Evolutionary conservation across 2,329 filamentous ascomycete genomes (phyloP).

Genomic region (Penicillium sp.): DNA sequence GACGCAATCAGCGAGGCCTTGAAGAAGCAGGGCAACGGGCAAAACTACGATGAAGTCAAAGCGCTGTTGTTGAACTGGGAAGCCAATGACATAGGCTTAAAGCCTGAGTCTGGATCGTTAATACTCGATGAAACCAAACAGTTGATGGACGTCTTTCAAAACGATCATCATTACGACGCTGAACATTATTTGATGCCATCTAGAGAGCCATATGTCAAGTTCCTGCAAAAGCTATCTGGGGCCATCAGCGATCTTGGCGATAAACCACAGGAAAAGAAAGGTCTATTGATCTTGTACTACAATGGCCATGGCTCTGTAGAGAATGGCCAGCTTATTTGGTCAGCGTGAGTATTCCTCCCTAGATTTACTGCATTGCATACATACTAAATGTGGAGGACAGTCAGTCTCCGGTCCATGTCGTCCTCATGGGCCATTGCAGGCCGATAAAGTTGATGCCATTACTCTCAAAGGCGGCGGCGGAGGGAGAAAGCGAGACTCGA

Average conservation of each 20-base stretch:
- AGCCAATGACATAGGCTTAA: conserved; percentile 3
- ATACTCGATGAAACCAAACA: conserved; percentile 3
- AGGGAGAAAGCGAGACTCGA: not conserved
- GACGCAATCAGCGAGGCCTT: not conserved
- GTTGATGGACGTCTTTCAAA: conserved; percentile 4
- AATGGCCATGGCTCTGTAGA: conserved; percentile 1
- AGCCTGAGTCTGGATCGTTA: not conserved
- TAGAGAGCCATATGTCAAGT: not conserved
- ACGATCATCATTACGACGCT: not conserved
- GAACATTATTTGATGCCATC: not conserved
- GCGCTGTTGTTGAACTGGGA: conserved; percentile 3
- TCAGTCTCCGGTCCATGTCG: not conserved
- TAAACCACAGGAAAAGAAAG: not conserved
- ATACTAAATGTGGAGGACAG: too few species aligned
- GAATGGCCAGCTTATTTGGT: conserved; percentile 4
- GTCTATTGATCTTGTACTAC: not conserved
- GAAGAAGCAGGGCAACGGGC: not conserved
- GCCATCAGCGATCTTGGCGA: not conserved
- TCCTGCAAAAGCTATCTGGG: not conserved
- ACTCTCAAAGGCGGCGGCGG: not conserved
- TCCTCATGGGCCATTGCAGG: not conserved
- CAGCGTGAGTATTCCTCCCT: not conserved
- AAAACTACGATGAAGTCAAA: conserved; percentile 1
- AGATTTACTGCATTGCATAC: too few species aligned
- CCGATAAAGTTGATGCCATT: conserved; percentile 1